Evolutionary conservation across 176 grass and related monocot species (phyloP).

Genomic region (Alloteropsis semialata): DNA sequence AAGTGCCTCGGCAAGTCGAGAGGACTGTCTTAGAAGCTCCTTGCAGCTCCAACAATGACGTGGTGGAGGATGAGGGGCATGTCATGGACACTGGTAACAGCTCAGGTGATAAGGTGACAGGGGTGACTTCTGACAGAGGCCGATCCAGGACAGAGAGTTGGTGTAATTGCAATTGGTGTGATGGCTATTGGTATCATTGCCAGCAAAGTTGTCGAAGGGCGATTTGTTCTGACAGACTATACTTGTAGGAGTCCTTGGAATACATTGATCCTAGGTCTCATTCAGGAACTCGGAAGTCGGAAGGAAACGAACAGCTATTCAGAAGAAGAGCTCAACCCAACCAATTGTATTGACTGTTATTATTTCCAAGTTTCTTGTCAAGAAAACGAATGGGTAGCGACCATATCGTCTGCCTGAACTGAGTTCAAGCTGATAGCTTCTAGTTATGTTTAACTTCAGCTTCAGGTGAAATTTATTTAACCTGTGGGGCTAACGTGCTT

Average conservation of each 20-base stretch:
- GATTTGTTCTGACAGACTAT: background rate
- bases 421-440: too few species aligned
- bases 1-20: background rate
- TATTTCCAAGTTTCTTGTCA: too few species aligned
- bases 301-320: too few species aligned
- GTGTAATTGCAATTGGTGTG: background rate
- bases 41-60: background rate
- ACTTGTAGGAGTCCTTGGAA: too few species aligned
- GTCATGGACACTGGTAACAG: background rate
- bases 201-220: background rate
- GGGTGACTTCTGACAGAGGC: background rate
- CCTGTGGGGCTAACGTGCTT: too few species aligned
- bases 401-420: too few species aligned
- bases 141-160: background rate
- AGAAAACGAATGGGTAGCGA: too few species aligned
- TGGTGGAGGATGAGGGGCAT: too few species aligned
- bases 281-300: background rate
- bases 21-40: background rate
- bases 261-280: background rate
- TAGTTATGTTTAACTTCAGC: too few species aligned
- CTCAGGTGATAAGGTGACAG: background rate
- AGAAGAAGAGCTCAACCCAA: too few species aligned
- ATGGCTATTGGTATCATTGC: background rate
- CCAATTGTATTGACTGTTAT: too few species aligned
- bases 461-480: too few species aligned